Evolutionary conservation across 2,329 filamentous ascomycete species (phyloP), one percentile per base, ranked within the genome.

Genomic region (Sphaerulina vaccinii): DNA sequence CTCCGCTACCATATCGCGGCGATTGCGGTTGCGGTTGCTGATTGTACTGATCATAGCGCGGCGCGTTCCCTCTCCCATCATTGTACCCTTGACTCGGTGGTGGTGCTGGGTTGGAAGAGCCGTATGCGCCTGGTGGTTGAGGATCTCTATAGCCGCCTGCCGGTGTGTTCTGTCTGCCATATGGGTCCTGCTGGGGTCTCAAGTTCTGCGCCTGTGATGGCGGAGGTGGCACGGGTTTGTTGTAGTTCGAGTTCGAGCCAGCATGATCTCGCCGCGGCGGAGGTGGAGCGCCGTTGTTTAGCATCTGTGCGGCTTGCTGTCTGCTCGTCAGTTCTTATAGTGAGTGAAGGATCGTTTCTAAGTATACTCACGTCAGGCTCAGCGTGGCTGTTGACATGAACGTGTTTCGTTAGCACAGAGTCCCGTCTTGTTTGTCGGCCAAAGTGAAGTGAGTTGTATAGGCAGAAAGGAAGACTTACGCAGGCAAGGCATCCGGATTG

Each of bases 401-500:
- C 38, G 23, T 38, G 52, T 24, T 33, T 41, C 37, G 27, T 32
- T 13, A 32, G 27, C n/a, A 2, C 15, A 5, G 27, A 11, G 16
- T 49, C 23, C 24, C 37, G 24, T 33, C 13, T 23, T n/a, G 19
- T 9, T 33, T 29, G 15, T n/a, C n/a, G n/a, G n/a, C n/a, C n/a
- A n/a, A n/a, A n/a, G 24, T 60, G 38, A 23, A 18, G 45, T 49
- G 23, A 27, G 33, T 51, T 35, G 40, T 46, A 40, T 38, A 35
- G 18, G 38, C 16, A 49, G 27, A 32, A 16, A 49, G 32, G 36
- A 43, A 43, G 16, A 74, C 86, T 75, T 79, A 93, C 87, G 90
- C 90, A 68, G 92, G 92, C 59, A 99, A 83, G 69, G 90, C 88
- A 77, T 99, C 92, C 27, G 91, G 91, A 71, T 99, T 95, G 76